Conservation (phyloP, 208 protist genomes). For the Herpetomonas tarakana region DNA sequence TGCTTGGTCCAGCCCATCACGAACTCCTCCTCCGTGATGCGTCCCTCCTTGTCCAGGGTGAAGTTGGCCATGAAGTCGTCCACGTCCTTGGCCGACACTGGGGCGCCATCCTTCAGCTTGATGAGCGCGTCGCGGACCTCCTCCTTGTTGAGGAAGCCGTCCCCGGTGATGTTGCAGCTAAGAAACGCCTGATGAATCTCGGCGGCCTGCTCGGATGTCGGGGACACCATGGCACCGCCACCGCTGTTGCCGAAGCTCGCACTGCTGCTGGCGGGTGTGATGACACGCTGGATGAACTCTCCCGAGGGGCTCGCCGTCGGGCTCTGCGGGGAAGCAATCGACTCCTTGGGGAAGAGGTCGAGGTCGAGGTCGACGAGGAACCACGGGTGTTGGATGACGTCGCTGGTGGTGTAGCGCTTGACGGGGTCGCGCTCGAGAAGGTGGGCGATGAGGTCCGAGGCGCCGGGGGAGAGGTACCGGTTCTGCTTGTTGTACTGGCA, state of each 20-base stretch:
- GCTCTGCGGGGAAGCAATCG: constrained; percentile 21
- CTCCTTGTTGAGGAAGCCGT: constrained; percentile 69
- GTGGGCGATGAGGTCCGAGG: constrained; percentile 73
- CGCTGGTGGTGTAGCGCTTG: constrained; percentile 61
- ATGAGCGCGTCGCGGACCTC: constrained; percentile 89
- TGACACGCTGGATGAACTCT: constrained; percentile 65
- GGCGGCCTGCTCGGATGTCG: constrained; percentile 31
- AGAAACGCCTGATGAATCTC: constrained; percentile 76
- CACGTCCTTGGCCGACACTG: constrained; percentile 70
- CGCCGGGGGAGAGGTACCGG: constrained; percentile 59
- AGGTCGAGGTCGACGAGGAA: constrained; percentile 74
- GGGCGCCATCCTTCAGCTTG: constrained; percentile 71
- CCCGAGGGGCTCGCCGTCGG: constrained; percentile 15
- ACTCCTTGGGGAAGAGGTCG: constrained; percentile 55
- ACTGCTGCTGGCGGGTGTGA: constrained; percentile 40
- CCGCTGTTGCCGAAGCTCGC: constrained; percentile 9
- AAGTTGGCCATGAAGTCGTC: constrained; percentile 81
- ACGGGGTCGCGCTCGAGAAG: constrained; percentile 64
- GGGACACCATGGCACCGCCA: constrained; percentile 7
- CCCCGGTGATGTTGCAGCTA: constrained; percentile 72
- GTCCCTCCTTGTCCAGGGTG: constrained; percentile 55
- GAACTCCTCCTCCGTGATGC: constrained; percentile 88
- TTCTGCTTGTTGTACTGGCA: constrained; percentile 85
- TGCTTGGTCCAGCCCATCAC: constrained; percentile 76
- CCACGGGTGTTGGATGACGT: constrained; percentile 80